These are phyloP conservation scores for Macrophomina phaseolina DNA, from an alignment of 2,329 filamentous ascomycete genomes.

Conservation along the genomic window DNA sequence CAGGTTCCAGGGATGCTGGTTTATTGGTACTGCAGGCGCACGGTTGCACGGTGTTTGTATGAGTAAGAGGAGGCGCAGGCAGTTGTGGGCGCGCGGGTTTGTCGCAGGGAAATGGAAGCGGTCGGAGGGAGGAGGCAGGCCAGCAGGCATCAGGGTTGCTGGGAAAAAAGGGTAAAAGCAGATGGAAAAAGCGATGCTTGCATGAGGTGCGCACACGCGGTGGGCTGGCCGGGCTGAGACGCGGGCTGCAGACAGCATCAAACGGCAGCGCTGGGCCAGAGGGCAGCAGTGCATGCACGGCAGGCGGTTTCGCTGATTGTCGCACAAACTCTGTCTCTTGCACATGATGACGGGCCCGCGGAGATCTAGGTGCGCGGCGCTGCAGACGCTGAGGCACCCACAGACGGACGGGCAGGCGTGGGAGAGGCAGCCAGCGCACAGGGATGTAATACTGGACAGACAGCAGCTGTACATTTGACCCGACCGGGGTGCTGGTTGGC, in stretches of 20 bases:
- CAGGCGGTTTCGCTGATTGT: not conserved
- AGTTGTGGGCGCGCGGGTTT: not conserved
- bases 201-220: not conserved
- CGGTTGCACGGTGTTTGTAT: not conserved
- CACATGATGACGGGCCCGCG: not conserved
- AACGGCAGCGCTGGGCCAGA: not conserved
- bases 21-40: not conserved
- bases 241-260: not conserved
- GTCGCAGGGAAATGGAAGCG: constrained; percentile 1
- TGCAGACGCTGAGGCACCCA: not conserved
- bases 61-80: not conserved
- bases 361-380: not conserved
- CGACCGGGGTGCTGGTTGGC: not conserved
- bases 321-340: not conserved
- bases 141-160: constrained; percentile 11
- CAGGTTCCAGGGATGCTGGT: constrained; percentile 7
- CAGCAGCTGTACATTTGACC: not conserved
- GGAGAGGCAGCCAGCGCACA: not conserved
- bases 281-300: not conserved
- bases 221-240: not conserved
- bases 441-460: not conserved
- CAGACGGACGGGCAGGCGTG: not conserved
- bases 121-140: not conserved
- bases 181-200: constrained; percentile 2
- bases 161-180: constrained; percentile 9